A percentile compares a stretch with the other conserved stretches of the same genome.
Conservation (phyloP, 441 rosid species). For the Populus hybrid region DNA sequence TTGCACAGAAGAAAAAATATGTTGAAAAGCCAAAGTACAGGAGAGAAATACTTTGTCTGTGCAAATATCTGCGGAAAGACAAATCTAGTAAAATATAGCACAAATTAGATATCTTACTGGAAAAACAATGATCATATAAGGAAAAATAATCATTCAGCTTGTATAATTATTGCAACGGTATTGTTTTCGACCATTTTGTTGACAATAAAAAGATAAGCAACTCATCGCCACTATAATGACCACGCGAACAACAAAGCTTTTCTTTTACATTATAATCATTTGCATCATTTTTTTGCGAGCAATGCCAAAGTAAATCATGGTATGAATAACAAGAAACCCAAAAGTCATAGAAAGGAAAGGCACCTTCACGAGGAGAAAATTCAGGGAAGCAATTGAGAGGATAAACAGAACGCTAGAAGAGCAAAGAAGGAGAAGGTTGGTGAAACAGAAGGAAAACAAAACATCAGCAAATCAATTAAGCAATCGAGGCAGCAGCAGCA, state of each 20-base stretch:
- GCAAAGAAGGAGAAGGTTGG: constrained; percentile 8
- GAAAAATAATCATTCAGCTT: background rate
- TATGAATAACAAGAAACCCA: background rate
- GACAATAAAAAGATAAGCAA: background rate
- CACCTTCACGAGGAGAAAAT: constrained; percentile 83
- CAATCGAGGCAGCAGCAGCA: constrained; percentile 7
- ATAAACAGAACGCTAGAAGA: constrained; percentile 53
- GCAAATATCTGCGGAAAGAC: constrained; percentile 60
- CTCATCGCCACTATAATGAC: background rate
- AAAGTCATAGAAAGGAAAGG: background rate
- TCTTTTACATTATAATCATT: no score
- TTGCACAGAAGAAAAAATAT: constrained; percentile 68
- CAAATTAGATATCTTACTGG: constrained; percentile 6
- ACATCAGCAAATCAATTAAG: background rate
- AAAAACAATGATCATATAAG: background rate
- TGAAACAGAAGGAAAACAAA: background rate
- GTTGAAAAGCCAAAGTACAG: constrained; percentile 72
- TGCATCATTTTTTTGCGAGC: no score
- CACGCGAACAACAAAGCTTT: background rate
- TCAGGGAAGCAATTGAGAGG: constrained; percentile 56
- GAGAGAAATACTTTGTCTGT: constrained; percentile 46
- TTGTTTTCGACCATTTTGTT: background rate
- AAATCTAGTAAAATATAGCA: constrained; percentile 34
- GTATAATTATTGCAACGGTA: background rate
- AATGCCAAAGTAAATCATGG: background rate